phyloP scores from a whole-genome alignment of 148 eudicot genomes.

The Silene latifolia region DNA sequence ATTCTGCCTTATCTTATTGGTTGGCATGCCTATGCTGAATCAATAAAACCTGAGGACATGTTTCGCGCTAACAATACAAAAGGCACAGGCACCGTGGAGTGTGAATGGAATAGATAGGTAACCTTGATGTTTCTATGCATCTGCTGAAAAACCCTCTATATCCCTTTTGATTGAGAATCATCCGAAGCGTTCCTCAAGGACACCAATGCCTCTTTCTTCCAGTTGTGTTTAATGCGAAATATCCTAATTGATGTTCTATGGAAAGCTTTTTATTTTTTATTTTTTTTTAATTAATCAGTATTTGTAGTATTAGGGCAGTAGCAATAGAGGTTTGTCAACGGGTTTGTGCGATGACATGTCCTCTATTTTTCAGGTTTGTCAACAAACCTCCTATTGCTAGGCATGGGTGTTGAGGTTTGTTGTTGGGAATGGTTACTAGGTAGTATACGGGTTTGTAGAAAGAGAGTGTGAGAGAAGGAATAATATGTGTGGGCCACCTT shows the following conservation, averaged over 20 bases:
- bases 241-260: not conserved
- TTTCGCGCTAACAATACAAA: slow-evolving; percentile 41
- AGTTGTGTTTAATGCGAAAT: not conserved
- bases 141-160: not conserved
- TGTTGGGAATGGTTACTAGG: no score
- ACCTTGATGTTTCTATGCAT: not conserved
- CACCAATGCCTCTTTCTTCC: slow-evolving; percentile 12
- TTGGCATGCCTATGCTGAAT: slow-evolving; percentile 69
- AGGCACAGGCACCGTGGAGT: slow-evolving; percentile 41
- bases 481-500: no score
- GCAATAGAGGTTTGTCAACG: no score
- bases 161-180: slow-evolving; percentile 1
- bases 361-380: no score
- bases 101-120: slow-evolving; percentile 82
- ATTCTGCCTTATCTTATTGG: slow-evolving; percentile 82
- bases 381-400: no score
- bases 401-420: no score
- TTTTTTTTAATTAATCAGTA: no score
- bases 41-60: slow-evolving; percentile 53
- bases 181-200: not conserved
- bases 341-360: no score
- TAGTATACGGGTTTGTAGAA: no score
- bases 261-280: not conserved
- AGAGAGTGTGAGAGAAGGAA: no score
- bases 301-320: no score